Evolutionary conservation across 169 alveolate genomes (phyloP).

Genomic region (Plasmodium inui): DNA sequence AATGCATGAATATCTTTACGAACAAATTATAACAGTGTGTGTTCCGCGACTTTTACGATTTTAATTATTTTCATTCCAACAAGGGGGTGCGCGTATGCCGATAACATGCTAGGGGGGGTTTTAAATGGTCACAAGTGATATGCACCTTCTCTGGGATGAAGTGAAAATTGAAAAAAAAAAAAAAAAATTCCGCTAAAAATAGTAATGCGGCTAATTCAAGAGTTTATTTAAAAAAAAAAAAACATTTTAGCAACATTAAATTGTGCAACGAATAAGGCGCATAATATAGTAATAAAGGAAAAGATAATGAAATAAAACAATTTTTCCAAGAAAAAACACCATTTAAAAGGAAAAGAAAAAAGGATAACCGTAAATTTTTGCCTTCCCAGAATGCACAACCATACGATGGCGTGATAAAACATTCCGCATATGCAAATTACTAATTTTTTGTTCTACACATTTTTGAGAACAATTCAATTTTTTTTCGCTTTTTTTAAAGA

Average conservation of each 20-base stretch:
- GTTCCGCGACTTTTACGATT: neutral
- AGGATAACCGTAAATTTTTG: neutral
- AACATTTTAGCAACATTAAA: neutral
- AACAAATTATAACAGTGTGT: neutral
- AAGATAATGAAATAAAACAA: neutral
- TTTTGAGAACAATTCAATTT: slow-evolving; percentile 14
- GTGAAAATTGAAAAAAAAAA: neutral
- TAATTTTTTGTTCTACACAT: slow-evolving; percentile 4
- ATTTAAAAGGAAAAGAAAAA: neutral
- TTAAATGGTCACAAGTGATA: neutral
- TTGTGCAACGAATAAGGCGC: neutral
- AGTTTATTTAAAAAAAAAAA: neutral
- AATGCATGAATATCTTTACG: neutral
- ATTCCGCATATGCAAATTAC: neutral
- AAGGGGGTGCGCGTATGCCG: neutral
- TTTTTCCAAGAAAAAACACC: neutral
- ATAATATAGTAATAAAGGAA: neutral
- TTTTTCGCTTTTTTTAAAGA: neutral
- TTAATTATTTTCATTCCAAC: neutral
- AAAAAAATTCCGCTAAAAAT: neutral
- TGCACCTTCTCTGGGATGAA: neutral
- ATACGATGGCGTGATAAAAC: neutral
- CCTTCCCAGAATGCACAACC: neutral
- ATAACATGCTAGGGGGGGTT: neutral
- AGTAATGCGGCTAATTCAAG: neutral